These are phyloP conservation scores for Xylaria nigripes DNA, from an alignment of 495 filamentous ascomycete genomes.

Conservation along the genomic window DNA sequence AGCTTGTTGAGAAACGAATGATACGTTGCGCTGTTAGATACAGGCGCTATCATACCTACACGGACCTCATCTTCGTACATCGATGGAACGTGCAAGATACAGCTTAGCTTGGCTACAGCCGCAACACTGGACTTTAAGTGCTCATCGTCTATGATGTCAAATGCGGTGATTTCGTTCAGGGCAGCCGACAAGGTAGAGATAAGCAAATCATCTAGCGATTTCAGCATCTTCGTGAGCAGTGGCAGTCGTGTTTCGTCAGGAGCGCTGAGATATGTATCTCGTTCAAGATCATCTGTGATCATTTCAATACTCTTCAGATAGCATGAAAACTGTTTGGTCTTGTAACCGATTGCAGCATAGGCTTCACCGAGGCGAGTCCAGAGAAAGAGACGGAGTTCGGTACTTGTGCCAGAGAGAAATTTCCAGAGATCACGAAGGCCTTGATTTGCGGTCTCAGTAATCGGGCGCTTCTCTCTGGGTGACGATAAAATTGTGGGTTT, in stretches of 20 bases:
- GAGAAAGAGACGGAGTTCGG: conserved; percentile 72
- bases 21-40: conserved; percentile 27
- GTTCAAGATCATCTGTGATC: conserved; percentile 64
- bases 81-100: conserved; percentile 67
- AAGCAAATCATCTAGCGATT: conserved; percentile 66
- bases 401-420: conserved; percentile 71
- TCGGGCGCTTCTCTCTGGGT: conserved; percentile 24
- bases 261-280: conserved; percentile 51
- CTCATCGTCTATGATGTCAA: conserved; percentile 75
- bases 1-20: conserved; percentile 61
- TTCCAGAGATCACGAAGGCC: conserved; percentile 66
- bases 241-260: conserved; percentile 54
- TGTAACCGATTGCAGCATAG: conserved; percentile 73
- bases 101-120: conserved; percentile 56
- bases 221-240: conserved; percentile 64
- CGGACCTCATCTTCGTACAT: conserved; percentile 75
- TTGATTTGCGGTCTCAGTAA: conserved; percentile 37
- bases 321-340: conserved; percentile 79
- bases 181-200: conserved; percentile 54
- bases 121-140: conserved; percentile 63
- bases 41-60: conserved; percentile 53
- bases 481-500: background rate
- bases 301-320: conserved; percentile 76
- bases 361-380: conserved; percentile 84
- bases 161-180: conserved; percentile 60